Evolutionary conservation across 305 asterid genomes (phyloP).

Genomic region (Ruellia speciosa): DNA sequence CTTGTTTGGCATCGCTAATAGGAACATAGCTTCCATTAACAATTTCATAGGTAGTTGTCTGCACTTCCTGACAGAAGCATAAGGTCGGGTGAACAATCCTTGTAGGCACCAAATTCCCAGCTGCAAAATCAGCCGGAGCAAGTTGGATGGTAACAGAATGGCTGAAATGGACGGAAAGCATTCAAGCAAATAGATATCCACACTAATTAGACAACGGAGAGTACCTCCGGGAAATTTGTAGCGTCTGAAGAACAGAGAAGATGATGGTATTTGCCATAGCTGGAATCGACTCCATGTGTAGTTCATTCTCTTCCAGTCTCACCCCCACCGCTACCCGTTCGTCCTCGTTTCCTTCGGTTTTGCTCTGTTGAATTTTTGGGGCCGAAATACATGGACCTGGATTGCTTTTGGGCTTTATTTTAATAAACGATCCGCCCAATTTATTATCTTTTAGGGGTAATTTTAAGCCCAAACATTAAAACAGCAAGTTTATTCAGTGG

Average conservation of each 20-base stretch:
- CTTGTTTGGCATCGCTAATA: slow-evolving; percentile 31
- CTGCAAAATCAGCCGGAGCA: slow-evolving; percentile 28
- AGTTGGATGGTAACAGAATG: slow-evolving; percentile 1
- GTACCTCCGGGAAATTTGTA: slow-evolving; percentile 37
- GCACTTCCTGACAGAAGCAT: slow-evolving; percentile 61
- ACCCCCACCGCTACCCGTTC: neutral
- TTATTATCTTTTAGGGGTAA: no score
- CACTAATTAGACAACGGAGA: neutral
- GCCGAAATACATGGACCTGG: neutral
- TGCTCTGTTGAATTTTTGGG: neutral
- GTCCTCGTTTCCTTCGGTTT: neutral
- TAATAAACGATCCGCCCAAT: no score
- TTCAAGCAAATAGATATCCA: neutral
- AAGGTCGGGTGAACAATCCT: slow-evolving; percentile 26
- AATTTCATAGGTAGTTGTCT: slow-evolving; percentile 56
- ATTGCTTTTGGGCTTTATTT: neutral
- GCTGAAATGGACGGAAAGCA: slow-evolving; percentile 5
- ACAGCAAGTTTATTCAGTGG: no score
- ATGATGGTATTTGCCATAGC: slow-evolving; percentile 40
- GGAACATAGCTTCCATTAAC: slow-evolving; percentile 74
- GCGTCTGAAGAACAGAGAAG: slow-evolving; percentile 31
- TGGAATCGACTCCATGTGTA: slow-evolving; percentile 42
- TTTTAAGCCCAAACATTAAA: no score
- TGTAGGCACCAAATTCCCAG: slow-evolving; percentile 38
- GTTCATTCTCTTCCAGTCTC: slow-evolving; percentile 39